A percentile compares a stretch with the other conserved stretches of the same genome.
phyloP scores from a whole-genome alignment of 345 rosid genomes.

The Eutrema yunnanense region DNA sequence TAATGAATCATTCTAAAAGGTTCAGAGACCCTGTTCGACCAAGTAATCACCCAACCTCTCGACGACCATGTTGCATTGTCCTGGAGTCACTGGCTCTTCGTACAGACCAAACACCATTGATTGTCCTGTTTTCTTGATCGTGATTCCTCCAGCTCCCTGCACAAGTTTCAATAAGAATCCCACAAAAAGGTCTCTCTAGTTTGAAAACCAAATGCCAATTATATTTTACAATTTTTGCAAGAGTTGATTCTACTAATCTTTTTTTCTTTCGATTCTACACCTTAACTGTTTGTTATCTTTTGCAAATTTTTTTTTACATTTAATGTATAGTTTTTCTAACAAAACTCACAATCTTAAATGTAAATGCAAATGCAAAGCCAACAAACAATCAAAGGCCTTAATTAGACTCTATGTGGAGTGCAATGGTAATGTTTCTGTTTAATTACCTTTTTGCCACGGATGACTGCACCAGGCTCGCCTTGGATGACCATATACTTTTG shows the following conservation, averaged over 20 bases:
- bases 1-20: background rate
- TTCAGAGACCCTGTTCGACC: conserved; percentile 58
- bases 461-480: conserved; percentile 56
- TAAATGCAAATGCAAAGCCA: too few relatives aligned
- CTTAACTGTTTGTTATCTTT: too few relatives aligned
- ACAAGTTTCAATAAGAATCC: background rate
- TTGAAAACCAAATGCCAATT: background rate
- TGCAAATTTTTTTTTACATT: too few relatives aligned
- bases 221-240: background rate
- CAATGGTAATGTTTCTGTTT: too few relatives aligned
- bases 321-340: too few relatives aligned
- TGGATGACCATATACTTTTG: conserved; percentile 45
- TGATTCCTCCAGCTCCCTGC: conserved; percentile 71
- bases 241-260: background rate
- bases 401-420: too few relatives aligned
- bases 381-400: too few relatives aligned
- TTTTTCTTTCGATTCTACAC: too few relatives aligned
- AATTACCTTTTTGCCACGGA: conserved; percentile 70
- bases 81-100: conserved; percentile 74
- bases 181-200: background rate
- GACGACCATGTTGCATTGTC: conserved; percentile 86
- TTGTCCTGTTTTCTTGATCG: conserved; percentile 70
- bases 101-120: conserved; percentile 69
- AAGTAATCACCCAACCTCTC: conserved; percentile 92
- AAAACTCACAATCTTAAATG: too few relatives aligned